Evolutionary conservation across 768 basidiomycete genomes (phyloP), one percentile per base, ranked within the genome.

Genomic region (Mycena sanguinolenta): DNA sequence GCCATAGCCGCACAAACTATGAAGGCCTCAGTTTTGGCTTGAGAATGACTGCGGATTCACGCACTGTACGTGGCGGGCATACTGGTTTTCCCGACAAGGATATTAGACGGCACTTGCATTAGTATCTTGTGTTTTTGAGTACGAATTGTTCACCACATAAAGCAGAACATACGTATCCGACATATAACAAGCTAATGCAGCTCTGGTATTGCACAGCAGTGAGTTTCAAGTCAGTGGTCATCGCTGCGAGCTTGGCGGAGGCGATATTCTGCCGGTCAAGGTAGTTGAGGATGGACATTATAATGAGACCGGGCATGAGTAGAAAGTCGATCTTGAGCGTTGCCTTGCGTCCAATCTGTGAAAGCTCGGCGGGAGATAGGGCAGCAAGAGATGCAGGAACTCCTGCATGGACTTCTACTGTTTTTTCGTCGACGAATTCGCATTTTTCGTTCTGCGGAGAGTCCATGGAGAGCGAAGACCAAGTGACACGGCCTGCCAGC

Each of bases 191-290:
- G 36, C 66, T 64, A 30, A 72, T 72, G 16, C 66, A 72, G 21
- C 65, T 72, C 63, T 72, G 71, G 36, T 72, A 72, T 27, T 72
- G 49, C 38, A 72, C 71, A 19, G 44, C 65, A 14, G 38, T 68
- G n/a, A 73, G 63, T 23, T 34, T 34, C 28, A 73, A 52, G 58
- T 73, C 71, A 9, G 39, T 32, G 27, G 52, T 65, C 13, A 72
- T 58, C 10, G 13, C 54, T 21, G 71, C 71, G 23, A 72, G 67
- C 34, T 69, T 69, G 28, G 71, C 71, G 17, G 71, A 34, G 2
- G 71, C 61, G 50, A 72, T 72, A 36, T 72, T 72, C 67, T 72
- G 71, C 6, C 71, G 71, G 55, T 72, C 71, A 39, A 72, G 71
- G 63, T 61, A 72, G 67, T 72, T 72, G 58, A 72, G 66, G 44